Evolutionary conservation across 306 rosid genomes (phyloP).

Genomic region (Cicer chorassanicum): DNA sequence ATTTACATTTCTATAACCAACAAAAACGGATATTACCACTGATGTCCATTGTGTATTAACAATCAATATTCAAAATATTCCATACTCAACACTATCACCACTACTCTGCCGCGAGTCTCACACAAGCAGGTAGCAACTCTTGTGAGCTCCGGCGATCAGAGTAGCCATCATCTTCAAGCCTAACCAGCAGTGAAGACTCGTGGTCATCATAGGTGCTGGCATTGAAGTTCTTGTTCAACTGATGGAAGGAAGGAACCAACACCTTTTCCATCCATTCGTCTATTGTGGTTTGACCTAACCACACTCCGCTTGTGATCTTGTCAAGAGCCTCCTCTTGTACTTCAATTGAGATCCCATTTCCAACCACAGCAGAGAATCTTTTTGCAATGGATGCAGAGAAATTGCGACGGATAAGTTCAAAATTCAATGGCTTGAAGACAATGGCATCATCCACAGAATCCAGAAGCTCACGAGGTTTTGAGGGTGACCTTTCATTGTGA

Average conservation of each 20-base stretch:
- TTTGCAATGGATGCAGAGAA: slow-evolving; percentile 56
- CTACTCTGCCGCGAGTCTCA: slow-evolving; percentile 61
- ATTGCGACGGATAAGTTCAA: slow-evolving; percentile 51
- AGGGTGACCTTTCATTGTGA: slow-evolving; percentile 42
- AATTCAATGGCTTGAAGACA: slow-evolving; percentile 79
- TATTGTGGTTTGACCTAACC: slow-evolving; percentile 72
- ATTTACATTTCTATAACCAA: slow-evolving; percentile 71
- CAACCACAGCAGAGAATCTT: slow-evolving; percentile 62
- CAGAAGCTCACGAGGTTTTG: slow-evolving; percentile 61
- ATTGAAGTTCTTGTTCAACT: slow-evolving; percentile 59
- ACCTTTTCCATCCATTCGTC: slow-evolving; percentile 84
- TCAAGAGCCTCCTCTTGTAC: slow-evolving; percentile 76
- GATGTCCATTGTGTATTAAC: slow-evolving; percentile 41
- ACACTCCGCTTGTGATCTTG: slow-evolving; percentile 77
- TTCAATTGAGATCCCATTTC: slow-evolving; percentile 67
- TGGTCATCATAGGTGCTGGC: slow-evolving; percentile 34
- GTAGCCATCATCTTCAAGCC: slow-evolving; percentile 71
- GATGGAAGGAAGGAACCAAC: slow-evolving; percentile 73
- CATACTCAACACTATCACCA: slow-evolving; percentile 11
- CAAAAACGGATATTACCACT: slow-evolving; percentile 49
- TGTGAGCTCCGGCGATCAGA: slow-evolving; percentile 52
- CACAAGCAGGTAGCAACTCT: slow-evolving; percentile 66
- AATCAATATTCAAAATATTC: slow-evolving; percentile 12
- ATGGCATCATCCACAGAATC: slow-evolving; percentile 74
- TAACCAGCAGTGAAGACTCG: slow-evolving; percentile 56